A percentile compares a stretch with the other conserved stretches of the same genome.
Evolutionary conservation across 768 basidiomycete genomes (phyloP).

Genomic region (Boletus pseudopeckii): DNA sequence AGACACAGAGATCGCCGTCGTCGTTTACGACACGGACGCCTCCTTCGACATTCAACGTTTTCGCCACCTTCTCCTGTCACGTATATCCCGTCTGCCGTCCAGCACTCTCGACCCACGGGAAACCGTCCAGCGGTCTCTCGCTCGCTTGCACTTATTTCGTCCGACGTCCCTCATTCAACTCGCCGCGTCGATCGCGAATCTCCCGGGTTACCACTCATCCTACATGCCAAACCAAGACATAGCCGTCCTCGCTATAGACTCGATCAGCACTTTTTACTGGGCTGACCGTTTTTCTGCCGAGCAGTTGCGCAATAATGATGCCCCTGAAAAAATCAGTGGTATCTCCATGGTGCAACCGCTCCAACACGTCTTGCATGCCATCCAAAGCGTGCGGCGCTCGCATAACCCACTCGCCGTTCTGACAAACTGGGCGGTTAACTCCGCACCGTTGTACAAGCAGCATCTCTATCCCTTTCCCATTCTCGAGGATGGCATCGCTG

Average conservation of each 20-base stretch:
- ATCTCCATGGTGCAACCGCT: slow-evolving; percentile 36
- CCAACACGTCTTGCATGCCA: slow-evolving; percentile 44
- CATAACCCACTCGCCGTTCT: slow-evolving; percentile 52
- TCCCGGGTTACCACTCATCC: slow-evolving; percentile 51
- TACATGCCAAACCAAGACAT: slow-evolving; percentile 53
- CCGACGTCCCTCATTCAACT: slow-evolving; percentile 68
- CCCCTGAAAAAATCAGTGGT: slow-evolving; percentile 5
- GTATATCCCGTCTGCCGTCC: slow-evolving; percentile 34
- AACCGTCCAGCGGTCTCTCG: slow-evolving; percentile 40
- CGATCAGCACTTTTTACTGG: slow-evolving; percentile 77
- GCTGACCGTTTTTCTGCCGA: slow-evolving; percentile 64
- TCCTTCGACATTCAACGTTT: slow-evolving; percentile 60
- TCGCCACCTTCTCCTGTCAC: slow-evolving; percentile 46
- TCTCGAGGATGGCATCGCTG: slow-evolving; percentile 10
- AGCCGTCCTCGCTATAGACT: slow-evolving; percentile 70
- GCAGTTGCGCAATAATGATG: slow-evolving; percentile 36
- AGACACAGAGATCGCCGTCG: slow-evolving; percentile 51
- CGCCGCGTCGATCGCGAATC: slow-evolving; percentile 57
- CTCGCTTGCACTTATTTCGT: slow-evolving; percentile 62
- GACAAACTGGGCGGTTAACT: slow-evolving; percentile 59
- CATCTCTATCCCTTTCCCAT: slow-evolving; percentile 49
- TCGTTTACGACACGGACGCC: slow-evolving; percentile 69
- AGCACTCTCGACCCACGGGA: slow-evolving; percentile 21
- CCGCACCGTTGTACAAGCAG: slow-evolving; percentile 41
- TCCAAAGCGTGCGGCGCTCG: slow-evolving; percentile 46